Evolutionary conservation across 1,139 yeast genomes (phyloP).

Genomic region (Kodamaea sp.): DNA sequence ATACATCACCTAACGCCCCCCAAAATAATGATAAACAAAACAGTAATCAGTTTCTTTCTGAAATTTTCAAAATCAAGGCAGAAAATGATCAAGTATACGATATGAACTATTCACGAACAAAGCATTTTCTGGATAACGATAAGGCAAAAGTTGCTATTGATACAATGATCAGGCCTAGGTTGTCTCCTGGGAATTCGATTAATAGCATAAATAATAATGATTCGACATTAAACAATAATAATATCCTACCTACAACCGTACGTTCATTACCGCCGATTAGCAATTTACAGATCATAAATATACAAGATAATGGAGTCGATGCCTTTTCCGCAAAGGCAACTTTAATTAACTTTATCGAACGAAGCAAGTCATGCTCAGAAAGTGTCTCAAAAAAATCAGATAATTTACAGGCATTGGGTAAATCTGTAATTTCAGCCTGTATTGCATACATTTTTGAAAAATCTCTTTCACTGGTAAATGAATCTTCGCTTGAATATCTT

Average conservation of each 20-base stretch:
- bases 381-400: constrained; percentile 36
- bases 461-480: constrained; percentile 16
- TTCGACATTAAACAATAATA: background rate
- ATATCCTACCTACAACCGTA: background rate
- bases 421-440: constrained; percentile 49
- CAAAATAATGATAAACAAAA: constrained; percentile 1
- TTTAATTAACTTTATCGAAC: constrained; percentile 47
- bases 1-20: background rate
- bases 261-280: constrained; percentile 11
- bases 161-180: constrained; percentile 36
- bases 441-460: constrained; percentile 46
- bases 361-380: constrained; percentile 63
- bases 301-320: constrained; percentile 11
- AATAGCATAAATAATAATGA: background rate
- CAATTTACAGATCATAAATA: constrained; percentile 8
- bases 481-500: constrained; percentile 52
- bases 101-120: constrained; percentile 31
- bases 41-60: constrained; percentile 27
- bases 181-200: background rate
- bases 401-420: constrained; percentile 56
- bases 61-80: constrained; percentile 33
- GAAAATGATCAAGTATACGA: constrained; percentile 36
- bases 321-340: constrained; percentile 21
- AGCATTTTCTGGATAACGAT: constrained; percentile 31
- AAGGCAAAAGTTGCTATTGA: constrained; percentile 38